These are phyloP conservation scores for Mortierella polycephala DNA, from an alignment of 371 early-diverging fungal genomes.

Conservation along the genomic window DNA sequence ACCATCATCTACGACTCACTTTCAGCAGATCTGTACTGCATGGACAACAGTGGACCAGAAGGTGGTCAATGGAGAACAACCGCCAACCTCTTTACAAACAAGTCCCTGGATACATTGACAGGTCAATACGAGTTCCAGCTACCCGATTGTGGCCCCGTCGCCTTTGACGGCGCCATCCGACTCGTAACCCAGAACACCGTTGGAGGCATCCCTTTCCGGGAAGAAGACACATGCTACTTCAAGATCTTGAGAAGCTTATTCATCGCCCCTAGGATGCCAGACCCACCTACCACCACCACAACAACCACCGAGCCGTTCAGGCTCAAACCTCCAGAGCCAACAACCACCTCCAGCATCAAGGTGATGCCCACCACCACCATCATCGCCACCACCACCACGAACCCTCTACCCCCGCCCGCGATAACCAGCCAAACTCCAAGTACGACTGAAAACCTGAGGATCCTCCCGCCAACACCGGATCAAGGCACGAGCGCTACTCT, in stretches of 20 bases:
- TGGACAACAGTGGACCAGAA: conserved; percentile 10
- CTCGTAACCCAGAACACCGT: neutral
- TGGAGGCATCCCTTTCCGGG: neutral
- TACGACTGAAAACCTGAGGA: neutral
- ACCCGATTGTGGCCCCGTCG: conserved; percentile 25
- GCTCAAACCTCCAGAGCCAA: neutral
- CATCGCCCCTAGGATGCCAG: neutral
- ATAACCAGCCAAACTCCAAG: too few relatives aligned
- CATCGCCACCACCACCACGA: neutral
- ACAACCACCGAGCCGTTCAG: neutral
- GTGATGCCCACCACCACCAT: neutral
- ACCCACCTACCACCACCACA: neutral
- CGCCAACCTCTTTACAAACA: conserved; percentile 6
- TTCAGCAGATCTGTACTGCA: conserved; percentile 29
- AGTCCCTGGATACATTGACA: neutral
- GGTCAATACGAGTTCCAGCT: conserved; percentile 12
- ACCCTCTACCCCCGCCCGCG: neutral
- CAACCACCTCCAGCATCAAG: neutral
- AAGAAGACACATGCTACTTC: neutral
- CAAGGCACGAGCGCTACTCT: too few relatives aligned
- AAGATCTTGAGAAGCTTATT: neutral
- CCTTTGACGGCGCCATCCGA: conserved; percentile 8
- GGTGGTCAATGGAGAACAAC: conserved; percentile 9
- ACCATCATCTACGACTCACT: conserved; percentile 12
- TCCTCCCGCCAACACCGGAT: neutral